These are phyloP conservation scores for Rhizopogon parksii DNA, from an alignment of 1,284 basidiomycete species.

Conservation along the genomic window DNA sequence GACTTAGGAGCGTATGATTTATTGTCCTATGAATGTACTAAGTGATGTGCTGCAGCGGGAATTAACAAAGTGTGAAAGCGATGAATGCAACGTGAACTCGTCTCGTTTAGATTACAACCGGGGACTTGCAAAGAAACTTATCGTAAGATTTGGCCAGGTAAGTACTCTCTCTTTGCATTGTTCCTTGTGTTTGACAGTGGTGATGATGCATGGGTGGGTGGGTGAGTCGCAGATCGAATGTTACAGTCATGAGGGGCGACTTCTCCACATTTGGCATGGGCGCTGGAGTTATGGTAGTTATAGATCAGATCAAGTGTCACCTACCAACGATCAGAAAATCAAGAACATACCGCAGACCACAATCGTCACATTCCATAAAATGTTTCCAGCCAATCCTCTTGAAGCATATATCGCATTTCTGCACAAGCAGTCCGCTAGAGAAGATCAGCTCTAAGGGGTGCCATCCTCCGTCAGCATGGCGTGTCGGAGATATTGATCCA, in stretches of 20 bases:
- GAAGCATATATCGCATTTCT: slow-evolving; percentile 75
- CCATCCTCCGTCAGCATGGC: slow-evolving; percentile 42
- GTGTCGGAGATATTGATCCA: slow-evolving; percentile 26
- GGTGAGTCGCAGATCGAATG: slow-evolving; percentile 27
- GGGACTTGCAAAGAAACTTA: slow-evolving; percentile 16
- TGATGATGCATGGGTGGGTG: slow-evolving; percentile 24
- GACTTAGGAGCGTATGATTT: not conserved
- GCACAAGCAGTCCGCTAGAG: slow-evolving; percentile 56
- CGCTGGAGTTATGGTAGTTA: slow-evolving; percentile 34
- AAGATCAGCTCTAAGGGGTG: slow-evolving; percentile 75
- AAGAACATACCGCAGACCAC: slow-evolving; percentile 54
- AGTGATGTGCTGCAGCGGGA: not conserved
- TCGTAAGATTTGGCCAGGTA: slow-evolving; percentile 20
- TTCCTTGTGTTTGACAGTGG: slow-evolving; percentile 25
- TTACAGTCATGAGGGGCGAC: slow-evolving; percentile 73
- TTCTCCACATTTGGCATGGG: slow-evolving; percentile 81
- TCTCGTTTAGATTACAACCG: not conserved
- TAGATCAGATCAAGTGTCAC: slow-evolving; percentile 15
- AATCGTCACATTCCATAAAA: slow-evolving; percentile 85
- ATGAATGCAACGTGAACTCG: not conserved
- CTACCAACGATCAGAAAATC: slow-evolving; percentile 14
- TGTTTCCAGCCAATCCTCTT: slow-evolving; percentile 84
- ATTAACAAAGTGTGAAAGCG: not conserved
- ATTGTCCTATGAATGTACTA: not conserved
- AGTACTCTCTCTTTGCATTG: slow-evolving; percentile 24